Conservation (phyloP, 371 early-diverging fungal species). For the Rhizopus sp. region DNA sequence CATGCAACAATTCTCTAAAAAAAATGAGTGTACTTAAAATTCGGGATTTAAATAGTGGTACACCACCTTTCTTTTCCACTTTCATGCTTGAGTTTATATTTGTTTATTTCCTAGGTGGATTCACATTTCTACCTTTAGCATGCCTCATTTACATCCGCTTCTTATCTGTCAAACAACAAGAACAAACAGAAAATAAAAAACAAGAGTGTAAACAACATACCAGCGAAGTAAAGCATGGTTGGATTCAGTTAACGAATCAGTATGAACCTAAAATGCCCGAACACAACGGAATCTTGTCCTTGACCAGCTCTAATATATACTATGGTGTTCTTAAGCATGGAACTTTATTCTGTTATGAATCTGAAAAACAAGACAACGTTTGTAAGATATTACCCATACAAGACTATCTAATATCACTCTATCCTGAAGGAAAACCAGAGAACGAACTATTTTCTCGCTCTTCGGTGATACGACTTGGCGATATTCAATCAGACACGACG, state of each 20-base stretch:
- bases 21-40: not conserved
- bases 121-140: slow-evolving; percentile 28
- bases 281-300: slow-evolving; percentile 25
- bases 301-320: slow-evolving; percentile 24
- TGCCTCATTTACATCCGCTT: slow-evolving; percentile 11
- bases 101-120: slow-evolving; percentile 25
- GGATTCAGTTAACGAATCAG: slow-evolving; percentile 40
- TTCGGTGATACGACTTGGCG: slow-evolving; percentile 51
- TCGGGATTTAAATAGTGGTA: not conserved
- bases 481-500: slow-evolving; percentile 8
- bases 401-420: slow-evolving; percentile 68
- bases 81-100: slow-evolving; percentile 9
- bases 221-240: slow-evolving; percentile 37
- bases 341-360: slow-evolving; percentile 79
- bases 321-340: slow-evolving; percentile 81
- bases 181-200: not conserved
- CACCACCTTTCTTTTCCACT: slow-evolving; percentile 4
- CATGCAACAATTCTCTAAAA: not conserved
- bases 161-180: slow-evolving; percentile 2
- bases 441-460: slow-evolving; percentile 56
- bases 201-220: not conserved
- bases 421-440: slow-evolving; percentile 55
- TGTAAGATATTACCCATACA: slow-evolving; percentile 70
- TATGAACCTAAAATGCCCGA: slow-evolving; percentile 36
- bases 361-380: slow-evolving; percentile 72